These are phyloP conservation scores for Lolium multiflorum DNA, from an alignment of 176 grass and related monocot species.

Conservation along the genomic window DNA sequence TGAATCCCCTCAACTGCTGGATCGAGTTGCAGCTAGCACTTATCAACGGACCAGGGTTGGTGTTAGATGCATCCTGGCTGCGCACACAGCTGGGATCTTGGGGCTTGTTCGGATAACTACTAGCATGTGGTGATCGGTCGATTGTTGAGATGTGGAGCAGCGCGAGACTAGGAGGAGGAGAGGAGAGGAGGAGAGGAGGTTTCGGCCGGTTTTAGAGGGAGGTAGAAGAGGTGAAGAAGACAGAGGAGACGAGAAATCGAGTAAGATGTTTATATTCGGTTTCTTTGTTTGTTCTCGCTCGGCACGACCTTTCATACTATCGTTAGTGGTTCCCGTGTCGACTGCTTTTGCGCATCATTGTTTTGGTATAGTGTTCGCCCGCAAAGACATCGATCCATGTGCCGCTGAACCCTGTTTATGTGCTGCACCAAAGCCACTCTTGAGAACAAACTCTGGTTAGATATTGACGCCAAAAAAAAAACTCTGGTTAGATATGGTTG, in stretches of 20 bases:
- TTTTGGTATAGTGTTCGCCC: background rate
- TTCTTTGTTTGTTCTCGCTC: background rate
- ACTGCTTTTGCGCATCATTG: background rate
- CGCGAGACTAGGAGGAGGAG: background rate
- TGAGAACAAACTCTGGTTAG: no score
- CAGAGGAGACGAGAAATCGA: background rate
- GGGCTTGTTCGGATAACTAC: background rate
- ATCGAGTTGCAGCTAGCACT: background rate
- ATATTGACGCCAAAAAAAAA: no score
- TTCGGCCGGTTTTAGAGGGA: background rate
- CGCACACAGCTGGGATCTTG: background rate
- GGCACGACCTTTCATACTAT: background rate
- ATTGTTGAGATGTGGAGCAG: background rate
- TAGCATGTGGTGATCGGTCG: background rate
- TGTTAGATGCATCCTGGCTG: background rate
- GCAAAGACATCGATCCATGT: background rate
- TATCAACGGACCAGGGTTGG: background rate
- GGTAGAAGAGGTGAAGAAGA: background rate
- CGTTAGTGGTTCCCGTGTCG: constrained; percentile 16
- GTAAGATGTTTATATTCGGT: constrained; percentile 19
- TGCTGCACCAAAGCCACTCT: background rate
- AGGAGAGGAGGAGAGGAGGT: background rate
- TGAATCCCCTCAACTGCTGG: background rate
- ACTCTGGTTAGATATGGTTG: background rate
- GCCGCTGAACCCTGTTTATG: background rate